A percentile compares a stretch with the other conserved stretches of the same genome.
Evolutionary conservation across 192 early-diverging fungal genomes (phyloP).

Genomic region (Mortierella hygrophila): DNA sequence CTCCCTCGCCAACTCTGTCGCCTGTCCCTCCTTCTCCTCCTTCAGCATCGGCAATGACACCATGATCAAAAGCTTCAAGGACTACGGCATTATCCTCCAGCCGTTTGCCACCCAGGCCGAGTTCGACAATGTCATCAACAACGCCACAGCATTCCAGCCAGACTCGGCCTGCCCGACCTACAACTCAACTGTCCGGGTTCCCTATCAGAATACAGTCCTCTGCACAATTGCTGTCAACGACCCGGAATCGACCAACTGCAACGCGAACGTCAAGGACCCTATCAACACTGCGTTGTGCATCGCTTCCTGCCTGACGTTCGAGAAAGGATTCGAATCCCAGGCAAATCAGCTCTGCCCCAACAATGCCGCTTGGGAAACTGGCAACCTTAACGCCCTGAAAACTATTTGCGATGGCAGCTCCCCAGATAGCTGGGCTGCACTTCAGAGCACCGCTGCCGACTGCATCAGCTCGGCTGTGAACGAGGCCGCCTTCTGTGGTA

Average conservation of each 20-base stretch:
- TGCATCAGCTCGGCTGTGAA: constrained; percentile 34
- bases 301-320: constrained; percentile 30
- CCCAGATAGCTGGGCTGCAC: neutral
- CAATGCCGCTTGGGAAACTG: neutral
- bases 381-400: neutral
- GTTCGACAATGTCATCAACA: constrained; percentile 32
- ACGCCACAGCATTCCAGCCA: constrained; percentile 36
- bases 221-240: constrained; percentile 31
- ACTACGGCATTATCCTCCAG: constrained; percentile 15
- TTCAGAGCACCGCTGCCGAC: constrained; percentile 3
- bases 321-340: constrained; percentile 13
- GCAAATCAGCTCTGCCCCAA: constrained; percentile 18
- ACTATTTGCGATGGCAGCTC: constrained; percentile 12
- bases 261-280: neutral
- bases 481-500: constrained; percentile 41
- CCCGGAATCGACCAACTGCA: neutral
- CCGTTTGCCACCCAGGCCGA: constrained; percentile 25
- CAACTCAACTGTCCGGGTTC: constrained; percentile 19
- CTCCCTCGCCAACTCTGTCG: constrained; percentile 22
- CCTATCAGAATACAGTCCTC: constrained; percentile 41
- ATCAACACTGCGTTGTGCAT: constrained; percentile 19
- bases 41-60: constrained; percentile 17
- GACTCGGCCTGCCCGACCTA: constrained; percentile 19
- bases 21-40: constrained; percentile 25
- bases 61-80: neutral